phyloP scores from a whole-genome alignment of 257 asterid species.

The Capsicum pubescens region DNA sequence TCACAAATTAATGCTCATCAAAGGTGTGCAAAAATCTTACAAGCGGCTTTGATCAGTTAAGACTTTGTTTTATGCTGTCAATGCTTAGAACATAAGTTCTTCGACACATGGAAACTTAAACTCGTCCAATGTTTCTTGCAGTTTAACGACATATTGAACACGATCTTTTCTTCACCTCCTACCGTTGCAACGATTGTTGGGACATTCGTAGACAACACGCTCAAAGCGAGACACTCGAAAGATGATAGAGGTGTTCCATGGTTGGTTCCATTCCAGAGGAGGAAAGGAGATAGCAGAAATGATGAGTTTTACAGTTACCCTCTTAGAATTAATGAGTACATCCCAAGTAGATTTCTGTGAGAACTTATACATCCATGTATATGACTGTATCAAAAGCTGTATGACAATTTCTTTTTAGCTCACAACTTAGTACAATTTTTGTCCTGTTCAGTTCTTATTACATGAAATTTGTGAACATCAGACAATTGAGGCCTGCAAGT shows the following conservation, averaged over 20 bases:
- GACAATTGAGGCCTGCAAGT: background rate
- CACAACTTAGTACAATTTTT: background rate
- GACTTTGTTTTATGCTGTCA: background rate
- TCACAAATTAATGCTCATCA: background rate
- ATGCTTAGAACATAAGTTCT: too few relatives aligned
- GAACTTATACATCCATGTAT: conserved; percentile 40
- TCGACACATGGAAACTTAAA: background rate
- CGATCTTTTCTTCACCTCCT: conserved; percentile 86
- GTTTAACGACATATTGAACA: conserved; percentile 86
- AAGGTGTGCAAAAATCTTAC: background rate
- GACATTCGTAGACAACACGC: conserved; percentile 75
- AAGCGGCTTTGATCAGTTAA: background rate
- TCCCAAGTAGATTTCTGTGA: conserved; percentile 79
- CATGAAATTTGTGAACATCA: conserved; percentile 17
- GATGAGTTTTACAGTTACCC: conserved; percentile 93
- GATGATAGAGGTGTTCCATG: conserved; percentile 90
- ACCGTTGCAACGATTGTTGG: conserved; percentile 82
- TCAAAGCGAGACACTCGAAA: conserved; percentile 58
- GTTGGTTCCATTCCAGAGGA: conserved; percentile 72
- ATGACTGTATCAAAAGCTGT: conserved; percentile 25
- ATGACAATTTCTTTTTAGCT: conserved; percentile 4
- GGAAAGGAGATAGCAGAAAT: conserved; percentile 84
- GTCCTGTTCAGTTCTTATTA: background rate
- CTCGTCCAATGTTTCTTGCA: conserved; percentile 45
- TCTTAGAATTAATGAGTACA: conserved; percentile 66